Base-by-base conservation (phyloP, 495 filamentous ascomycete genomes). In the Penicillium goetzii region DNA sequence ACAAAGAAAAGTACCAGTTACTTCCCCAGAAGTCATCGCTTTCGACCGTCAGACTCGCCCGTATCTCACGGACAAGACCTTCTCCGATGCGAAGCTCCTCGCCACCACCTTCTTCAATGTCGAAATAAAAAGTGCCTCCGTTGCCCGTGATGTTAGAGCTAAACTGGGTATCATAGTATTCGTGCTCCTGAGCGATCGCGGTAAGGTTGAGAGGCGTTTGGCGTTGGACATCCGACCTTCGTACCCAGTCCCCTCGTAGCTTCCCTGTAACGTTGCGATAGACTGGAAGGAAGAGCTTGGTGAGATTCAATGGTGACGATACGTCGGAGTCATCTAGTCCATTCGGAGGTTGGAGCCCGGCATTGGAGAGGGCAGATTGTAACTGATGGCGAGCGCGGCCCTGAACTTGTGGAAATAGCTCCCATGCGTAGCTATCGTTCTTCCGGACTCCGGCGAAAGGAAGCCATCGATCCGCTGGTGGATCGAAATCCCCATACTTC, bases 231-330 rank as follows among this genome's bases (percentile, higher is more conserved):
- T 76, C 78, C 17, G 81, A 74, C 59, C 76, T 78, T 8, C 90
- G 86, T 58, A 90, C 84, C 92, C 92, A 97, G 62, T 86, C 79
- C 12, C 93, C 93, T 23, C 82, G 80, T 23, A 95, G 80, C 51
- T 86, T 87, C 0, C 93, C 91, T 8, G 92, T 93, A 32, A 89
- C 83, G 76, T 97, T 97, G 68, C 86, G 84, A 81, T 93, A 97
- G 15, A 92, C 72, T 0, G 85, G 80, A 8, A 81, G 71, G 72
- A 68, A 77, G 57, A 79, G 72, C 56, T 69, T 75, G 64, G 68
- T 80, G 51, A 77, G 75, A 69, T 76, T 80, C 68, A 74, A 69
- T 17, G 71, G 72, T 62, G 72, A 79, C 67, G 68, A 72, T 61
- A 63, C 72, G 74, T 81, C 77, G 23, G 70, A 50, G 68, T 78